These are phyloP conservation scores for Melaleuca quinquenervia DNA, from an alignment of 345 rosid species.

Conservation along the genomic window DNA sequence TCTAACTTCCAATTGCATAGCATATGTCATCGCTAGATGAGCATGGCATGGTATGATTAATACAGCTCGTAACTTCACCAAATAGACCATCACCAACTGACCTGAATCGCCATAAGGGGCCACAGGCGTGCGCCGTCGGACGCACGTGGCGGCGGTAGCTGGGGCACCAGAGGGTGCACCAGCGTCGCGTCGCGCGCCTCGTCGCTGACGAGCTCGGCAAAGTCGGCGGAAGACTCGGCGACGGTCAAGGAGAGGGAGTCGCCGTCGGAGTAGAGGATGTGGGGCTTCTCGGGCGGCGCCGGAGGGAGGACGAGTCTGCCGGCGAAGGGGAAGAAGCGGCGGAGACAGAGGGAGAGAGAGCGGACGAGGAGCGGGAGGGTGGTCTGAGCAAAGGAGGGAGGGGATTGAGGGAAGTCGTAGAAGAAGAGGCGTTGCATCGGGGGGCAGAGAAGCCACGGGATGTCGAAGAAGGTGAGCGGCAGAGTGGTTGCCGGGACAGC, in stretches of 20 bases:
- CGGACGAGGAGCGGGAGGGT: slow-evolving; percentile 30
- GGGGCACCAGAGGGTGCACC: slow-evolving; percentile 16
- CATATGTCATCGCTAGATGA: not conserved
- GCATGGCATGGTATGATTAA: not conserved
- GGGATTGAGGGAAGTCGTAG: slow-evolving; percentile 18
- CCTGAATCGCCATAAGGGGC: slow-evolving; percentile 20
- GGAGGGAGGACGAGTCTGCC: slow-evolving; percentile 8
- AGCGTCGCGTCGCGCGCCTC: slow-evolving; percentile 1
- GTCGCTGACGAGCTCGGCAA: slow-evolving; percentile 1
- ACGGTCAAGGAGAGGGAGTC: slow-evolving; percentile 11
- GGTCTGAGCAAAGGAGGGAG: slow-evolving; percentile 9
- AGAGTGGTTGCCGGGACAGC: slow-evolving; percentile 14
- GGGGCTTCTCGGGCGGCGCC: slow-evolving; percentile 12
- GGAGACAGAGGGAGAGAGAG: slow-evolving; percentile 35
- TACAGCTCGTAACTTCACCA: not conserved
- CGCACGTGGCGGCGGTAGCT: not conserved
- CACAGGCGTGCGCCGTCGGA: not conserved
- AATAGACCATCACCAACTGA: not conserved
- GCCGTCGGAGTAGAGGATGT: not conserved
- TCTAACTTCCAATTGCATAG: rapidly evolving
- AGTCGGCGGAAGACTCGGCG: slow-evolving; percentile 15
- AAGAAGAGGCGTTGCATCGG: slow-evolving; percentile 21
- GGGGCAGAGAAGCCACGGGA: slow-evolving; percentile 10
- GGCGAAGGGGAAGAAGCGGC: slow-evolving; percentile 32
- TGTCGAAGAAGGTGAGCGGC: slow-evolving; percentile 33